A percentile compares a stretch with the other conserved stretches of the same genome.
These are phyloP conservation scores for Metschnikowia proteae DNA, from an alignment of 805 yeast species.

Conservation along the genomic window DNA sequence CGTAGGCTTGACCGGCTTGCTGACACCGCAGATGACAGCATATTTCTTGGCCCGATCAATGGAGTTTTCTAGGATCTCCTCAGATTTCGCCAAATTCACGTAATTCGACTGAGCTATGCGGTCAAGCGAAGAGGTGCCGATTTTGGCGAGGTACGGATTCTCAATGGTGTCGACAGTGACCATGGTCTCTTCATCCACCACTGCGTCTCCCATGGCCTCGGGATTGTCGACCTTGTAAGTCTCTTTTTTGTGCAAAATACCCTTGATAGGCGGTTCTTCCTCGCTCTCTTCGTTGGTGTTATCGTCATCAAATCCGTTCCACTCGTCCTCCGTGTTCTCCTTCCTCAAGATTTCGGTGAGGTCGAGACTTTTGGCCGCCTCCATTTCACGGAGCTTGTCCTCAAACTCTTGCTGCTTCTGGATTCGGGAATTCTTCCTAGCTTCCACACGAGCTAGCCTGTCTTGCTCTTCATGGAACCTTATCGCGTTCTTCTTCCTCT, in stretches of 20 bases:
- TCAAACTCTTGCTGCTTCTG: constrained; percentile 67
- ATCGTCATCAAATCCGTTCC: constrained; percentile 39
- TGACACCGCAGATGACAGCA: constrained; percentile 59
- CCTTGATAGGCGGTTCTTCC: constrained; percentile 14
- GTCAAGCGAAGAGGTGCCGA: constrained; percentile 34
- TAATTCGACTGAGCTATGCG: constrained; percentile 57
- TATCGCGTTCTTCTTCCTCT: constrained; percentile 82
- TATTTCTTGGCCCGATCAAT: constrained; percentile 78
- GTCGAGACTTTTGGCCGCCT: constrained; percentile 38
- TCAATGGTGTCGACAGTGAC: constrained; percentile 57
- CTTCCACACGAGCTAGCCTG: constrained; percentile 66
- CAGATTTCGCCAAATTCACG: constrained; percentile 67
- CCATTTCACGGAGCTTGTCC: constrained; percentile 56
- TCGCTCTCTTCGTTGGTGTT: constrained; percentile 10
- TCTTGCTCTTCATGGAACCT: constrained; percentile 75
- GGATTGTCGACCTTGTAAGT: constrained; percentile 30
- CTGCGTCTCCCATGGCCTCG: constrained; percentile 27
- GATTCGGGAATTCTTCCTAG: constrained; percentile 65
- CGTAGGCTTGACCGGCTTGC: constrained; percentile 36
- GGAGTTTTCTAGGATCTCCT: constrained; percentile 67
- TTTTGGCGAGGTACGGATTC: constrained; percentile 38
- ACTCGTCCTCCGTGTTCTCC: constrained; percentile 24
- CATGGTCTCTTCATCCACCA: constrained; percentile 44
- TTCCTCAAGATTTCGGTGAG: constrained; percentile 15
- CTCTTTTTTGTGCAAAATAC: constrained; percentile 23